phyloP scores from a whole-genome alignment of 2,329 filamentous ascomycete genomes.

The Claviceps citrina region DNA sequence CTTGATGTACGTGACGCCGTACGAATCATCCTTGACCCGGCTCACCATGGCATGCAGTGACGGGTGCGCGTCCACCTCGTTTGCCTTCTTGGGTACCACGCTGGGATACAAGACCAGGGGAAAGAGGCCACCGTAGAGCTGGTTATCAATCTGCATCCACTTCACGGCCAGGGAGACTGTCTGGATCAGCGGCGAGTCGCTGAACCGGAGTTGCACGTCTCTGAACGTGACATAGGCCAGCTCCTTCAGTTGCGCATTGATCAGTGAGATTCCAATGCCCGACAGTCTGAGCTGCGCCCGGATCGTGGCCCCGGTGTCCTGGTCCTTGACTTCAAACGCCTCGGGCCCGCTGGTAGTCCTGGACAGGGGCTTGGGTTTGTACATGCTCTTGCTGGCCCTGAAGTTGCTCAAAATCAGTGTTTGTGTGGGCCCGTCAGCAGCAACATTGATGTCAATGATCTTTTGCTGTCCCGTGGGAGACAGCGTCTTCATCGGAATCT shows the following conservation, averaged over 20 bases:
- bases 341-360: conserved; percentile 35
- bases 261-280: conserved; percentile 80
- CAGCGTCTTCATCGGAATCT: conserved; percentile 83
- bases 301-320: conserved; percentile 78
- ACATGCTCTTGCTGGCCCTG: conserved; percentile 82
- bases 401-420: conserved; percentile 90
- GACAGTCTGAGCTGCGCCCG: conserved; percentile 76
- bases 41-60: conserved; percentile 87
- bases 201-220: conserved; percentile 80
- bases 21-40: conserved; percentile 93
- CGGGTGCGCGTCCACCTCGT: conserved; percentile 90
- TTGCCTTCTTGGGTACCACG: conserved; percentile 90
- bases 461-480: conserved; percentile 54
- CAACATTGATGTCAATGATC: conserved; percentile 92
- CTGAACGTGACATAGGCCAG: conserved; percentile 86
- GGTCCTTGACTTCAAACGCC: conserved; percentile 79
- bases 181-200: conserved; percentile 85
- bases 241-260: conserved; percentile 85
- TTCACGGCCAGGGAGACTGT: conserved; percentile 83
- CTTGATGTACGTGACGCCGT: conserved; percentile 95
- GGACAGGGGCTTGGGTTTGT: conserved; percentile 43
- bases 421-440: conserved; percentile 88
- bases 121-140: conserved; percentile 95
- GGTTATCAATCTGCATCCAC: conserved; percentile 98
- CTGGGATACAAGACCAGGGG: conserved; percentile 94